Evolutionary conservation across 2,329 filamentous ascomycete species (phyloP).

Genomic region (Claviceps monticola): DNA sequence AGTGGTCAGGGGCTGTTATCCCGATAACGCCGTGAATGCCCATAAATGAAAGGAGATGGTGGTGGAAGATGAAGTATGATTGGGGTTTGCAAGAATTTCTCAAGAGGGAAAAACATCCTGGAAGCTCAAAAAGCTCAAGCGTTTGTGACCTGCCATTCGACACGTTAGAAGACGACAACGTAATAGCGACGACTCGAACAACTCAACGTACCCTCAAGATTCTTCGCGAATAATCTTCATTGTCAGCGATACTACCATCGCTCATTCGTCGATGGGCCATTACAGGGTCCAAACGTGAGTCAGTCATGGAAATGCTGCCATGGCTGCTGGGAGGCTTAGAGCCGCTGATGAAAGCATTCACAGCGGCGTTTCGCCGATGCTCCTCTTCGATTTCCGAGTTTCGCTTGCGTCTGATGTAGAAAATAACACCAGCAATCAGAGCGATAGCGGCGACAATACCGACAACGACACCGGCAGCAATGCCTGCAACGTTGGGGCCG

Average conservation of each 20-base stretch:
- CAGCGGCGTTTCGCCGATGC: constrained; percentile 66
- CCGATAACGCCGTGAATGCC: constrained; percentile 31
- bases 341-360: constrained; percentile 60
- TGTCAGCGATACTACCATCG: constrained; percentile 91
- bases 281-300: constrained; percentile 76
- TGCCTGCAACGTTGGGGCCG: constrained; percentile 61
- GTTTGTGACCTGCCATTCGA: constrained; percentile 37
- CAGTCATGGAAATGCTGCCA: constrained; percentile 57
- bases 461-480: constrained; percentile 78
- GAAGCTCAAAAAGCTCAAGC: constrained; percentile 27
- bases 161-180: background rate
- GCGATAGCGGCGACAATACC: constrained; percentile 58
- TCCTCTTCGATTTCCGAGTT: constrained; percentile 72
- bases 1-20: constrained; percentile 25
- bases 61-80: constrained; percentile 19
- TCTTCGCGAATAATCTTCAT: constrained; percentile 89
- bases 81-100: constrained; percentile 6
- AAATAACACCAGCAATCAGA: constrained; percentile 53
- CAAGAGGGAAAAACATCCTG: background rate
- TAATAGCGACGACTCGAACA: background rate
- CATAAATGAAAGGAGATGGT: constrained; percentile 11
- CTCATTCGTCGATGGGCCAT: constrained; percentile 76
- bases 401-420: constrained; percentile 62
- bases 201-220: constrained; percentile 70
- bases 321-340: constrained; percentile 48